Conservation (phyloP, 257 asterid genomes). For the Ajuga chamaepitys region DNA sequence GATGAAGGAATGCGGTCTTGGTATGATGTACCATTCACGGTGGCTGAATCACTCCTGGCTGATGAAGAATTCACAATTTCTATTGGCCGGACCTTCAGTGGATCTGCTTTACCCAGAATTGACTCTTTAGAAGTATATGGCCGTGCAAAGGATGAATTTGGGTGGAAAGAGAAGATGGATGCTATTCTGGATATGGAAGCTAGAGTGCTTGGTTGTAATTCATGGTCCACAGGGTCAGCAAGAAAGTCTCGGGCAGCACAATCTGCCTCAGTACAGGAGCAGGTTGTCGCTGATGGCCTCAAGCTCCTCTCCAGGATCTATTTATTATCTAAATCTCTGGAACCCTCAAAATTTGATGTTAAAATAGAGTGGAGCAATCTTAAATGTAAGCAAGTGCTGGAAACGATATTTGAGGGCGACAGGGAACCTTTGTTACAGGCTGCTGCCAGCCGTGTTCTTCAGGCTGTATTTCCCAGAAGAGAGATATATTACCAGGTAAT, state of each 20-base stretch:
- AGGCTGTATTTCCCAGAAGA: slow-evolving; percentile 74
- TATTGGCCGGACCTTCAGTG: slow-evolving; percentile 80
- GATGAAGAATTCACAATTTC: slow-evolving; percentile 82
- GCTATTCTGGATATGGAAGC: slow-evolving; percentile 95
- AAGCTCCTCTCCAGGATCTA: slow-evolving; percentile 77
- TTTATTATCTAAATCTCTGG: slow-evolving; percentile 49
- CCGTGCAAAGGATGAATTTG: slow-evolving; percentile 96
- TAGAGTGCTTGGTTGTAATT: slow-evolving; percentile 62
- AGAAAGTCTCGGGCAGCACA: slow-evolving; percentile 60
- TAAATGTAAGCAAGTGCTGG: slow-evolving; percentile 72
- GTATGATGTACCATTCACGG: slow-evolving; percentile 97
- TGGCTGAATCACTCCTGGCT: slow-evolving; percentile 96
- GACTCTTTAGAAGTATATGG: slow-evolving; percentile 97
- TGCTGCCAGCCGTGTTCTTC: slow-evolving; percentile 85
- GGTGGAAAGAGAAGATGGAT: slow-evolving; percentile 99
- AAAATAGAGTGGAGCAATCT: slow-evolving; percentile 48
- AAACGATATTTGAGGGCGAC: slow-evolving; percentile 81
- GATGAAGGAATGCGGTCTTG: slow-evolving; percentile 99
- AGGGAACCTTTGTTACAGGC: slow-evolving; percentile 81
- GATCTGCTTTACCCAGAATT: slow-evolving; percentile 81
- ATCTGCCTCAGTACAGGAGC: slow-evolving; percentile 82
- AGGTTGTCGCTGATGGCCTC: slow-evolving; percentile 92
- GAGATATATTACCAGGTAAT: slow-evolving; percentile 90
- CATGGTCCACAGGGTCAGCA: slow-evolving; percentile 58
- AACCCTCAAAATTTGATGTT: slow-evolving; percentile 46